Evolutionary conservation across 306 rosid genomes (phyloP).

Genomic region (Quercus dentata): DNA sequence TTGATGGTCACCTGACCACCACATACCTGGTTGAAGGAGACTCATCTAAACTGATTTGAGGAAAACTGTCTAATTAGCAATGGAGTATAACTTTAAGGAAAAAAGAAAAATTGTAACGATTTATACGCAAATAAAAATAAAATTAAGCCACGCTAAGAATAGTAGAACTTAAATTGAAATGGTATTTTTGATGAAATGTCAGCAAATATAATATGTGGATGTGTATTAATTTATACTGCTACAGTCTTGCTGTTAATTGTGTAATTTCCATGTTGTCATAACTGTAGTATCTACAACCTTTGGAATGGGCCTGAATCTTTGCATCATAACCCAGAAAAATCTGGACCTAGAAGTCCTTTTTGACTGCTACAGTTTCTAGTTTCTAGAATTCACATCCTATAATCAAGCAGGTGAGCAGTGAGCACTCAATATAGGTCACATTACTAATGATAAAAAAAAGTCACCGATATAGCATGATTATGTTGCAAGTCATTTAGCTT

Average conservation of each 20-base stretch:
- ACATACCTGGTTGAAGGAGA: too few relatives aligned
- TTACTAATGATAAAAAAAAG: neutral
- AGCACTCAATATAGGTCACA: slow-evolving; percentile 4
- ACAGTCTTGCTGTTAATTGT: neutral
- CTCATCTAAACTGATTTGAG: too few relatives aligned
- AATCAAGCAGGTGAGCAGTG: neutral
- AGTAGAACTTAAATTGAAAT: neutral
- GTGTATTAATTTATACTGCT: neutral
- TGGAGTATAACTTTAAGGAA: neutral
- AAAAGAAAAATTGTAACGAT: neutral
- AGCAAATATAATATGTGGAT: too few relatives aligned
- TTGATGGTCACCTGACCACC: too few relatives aligned
- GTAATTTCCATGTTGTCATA: neutral
- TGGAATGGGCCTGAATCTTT: neutral
- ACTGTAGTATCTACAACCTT: neutral
- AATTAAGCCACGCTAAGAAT: neutral
- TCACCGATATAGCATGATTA: neutral
- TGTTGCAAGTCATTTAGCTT: slow-evolving; percentile 20
- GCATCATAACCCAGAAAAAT: neutral
- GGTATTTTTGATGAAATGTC: neutral
- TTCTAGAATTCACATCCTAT: neutral
- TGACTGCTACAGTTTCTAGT: neutral
- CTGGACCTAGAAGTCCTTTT: neutral
- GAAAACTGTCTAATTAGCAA: neutral
- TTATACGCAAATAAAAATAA: neutral